Conservation (phyloP, 2,329 filamentous ascomycete genomes). For the Aspergillus phoenicis region DNA sequence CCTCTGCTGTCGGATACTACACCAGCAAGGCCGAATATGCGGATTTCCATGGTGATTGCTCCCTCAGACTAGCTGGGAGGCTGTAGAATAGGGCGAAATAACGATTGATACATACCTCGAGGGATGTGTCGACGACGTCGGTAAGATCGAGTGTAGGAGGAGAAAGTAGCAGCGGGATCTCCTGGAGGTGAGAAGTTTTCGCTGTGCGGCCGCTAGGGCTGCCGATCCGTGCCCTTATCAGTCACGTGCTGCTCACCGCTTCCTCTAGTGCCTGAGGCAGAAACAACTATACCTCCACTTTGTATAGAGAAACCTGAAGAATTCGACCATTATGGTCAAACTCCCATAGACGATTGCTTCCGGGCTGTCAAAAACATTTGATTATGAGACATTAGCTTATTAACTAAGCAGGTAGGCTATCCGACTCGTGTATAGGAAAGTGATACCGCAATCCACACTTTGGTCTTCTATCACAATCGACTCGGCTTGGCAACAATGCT, state of each 20-base stretch:
- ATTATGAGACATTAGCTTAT: too few species aligned
- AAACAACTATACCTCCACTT: neutral
- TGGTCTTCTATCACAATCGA: too few species aligned
- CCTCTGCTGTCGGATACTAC: slow-evolving; percentile 15
- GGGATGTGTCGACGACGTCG: slow-evolving; percentile 31
- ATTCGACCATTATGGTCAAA: too few species aligned
- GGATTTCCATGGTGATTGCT: slow-evolving; percentile 41
- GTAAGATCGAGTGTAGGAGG: slow-evolving; percentile 29
- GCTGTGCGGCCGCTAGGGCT: slow-evolving; percentile 39
- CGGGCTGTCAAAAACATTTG: too few species aligned
- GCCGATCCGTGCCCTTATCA: slow-evolving; percentile 29
- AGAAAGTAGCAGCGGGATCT: neutral
- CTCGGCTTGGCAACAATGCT: too few species aligned
- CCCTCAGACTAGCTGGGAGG: slow-evolving; percentile 49
- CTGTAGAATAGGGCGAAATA: slow-evolving; percentile 29
- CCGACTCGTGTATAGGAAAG: too few species aligned
- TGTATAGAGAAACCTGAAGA: neutral
- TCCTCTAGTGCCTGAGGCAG: slow-evolving; percentile 20
- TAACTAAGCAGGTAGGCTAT: too few species aligned
- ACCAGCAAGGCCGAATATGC: slow-evolving; percentile 16
- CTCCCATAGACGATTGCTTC: too few species aligned
- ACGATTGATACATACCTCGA: slow-evolving; percentile 46
- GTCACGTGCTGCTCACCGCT: slow-evolving; percentile 28
- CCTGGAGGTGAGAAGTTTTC: slow-evolving; percentile 27
- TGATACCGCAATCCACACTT: too few species aligned